These are phyloP conservation scores for Biscogniauxia marginata DNA, from an alignment of 2,329 filamentous ascomycete genomes.

Conservation along the genomic window DNA sequence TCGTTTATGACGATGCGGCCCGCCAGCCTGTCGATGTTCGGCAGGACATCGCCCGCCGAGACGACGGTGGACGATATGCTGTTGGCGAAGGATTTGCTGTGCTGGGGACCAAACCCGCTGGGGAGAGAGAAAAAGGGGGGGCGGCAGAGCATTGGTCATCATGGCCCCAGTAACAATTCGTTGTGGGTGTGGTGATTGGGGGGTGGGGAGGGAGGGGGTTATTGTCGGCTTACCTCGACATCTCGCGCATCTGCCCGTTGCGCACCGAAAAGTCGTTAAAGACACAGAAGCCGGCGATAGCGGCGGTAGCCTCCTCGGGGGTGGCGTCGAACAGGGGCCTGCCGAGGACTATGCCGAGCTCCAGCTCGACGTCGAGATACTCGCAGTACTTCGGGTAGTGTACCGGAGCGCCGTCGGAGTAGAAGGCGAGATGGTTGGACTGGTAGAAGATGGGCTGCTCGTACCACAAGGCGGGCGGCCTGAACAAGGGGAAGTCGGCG, in stretches of 20 bases:
- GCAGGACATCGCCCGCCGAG: conserved; percentile 23
- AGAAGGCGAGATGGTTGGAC: conserved; percentile 28
- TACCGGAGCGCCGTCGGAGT: conserved; percentile 22
- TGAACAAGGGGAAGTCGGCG: conserved; percentile 22
- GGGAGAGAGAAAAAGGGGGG: not conserved
- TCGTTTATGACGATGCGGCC: conserved; percentile 25
- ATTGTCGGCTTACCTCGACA: conserved; percentile 18
- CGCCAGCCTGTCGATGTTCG: conserved; percentile 14
- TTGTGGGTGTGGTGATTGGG: too few relatives aligned
- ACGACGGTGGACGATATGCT: conserved; percentile 25
- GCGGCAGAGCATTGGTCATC: not conserved
- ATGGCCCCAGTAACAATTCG: too few relatives aligned
- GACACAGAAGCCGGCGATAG: conserved; percentile 28
- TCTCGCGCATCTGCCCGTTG: conserved; percentile 26
- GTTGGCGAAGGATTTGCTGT: conserved; percentile 29
- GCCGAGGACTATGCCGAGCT: conserved; percentile 26
- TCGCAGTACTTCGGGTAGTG: conserved; percentile 19
- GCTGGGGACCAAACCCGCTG: conserved; percentile 28
- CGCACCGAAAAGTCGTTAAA: conserved; percentile 29
- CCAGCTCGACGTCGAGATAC: conserved; percentile 28
- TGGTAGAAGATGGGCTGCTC: conserved; percentile 28
- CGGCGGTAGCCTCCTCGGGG: conserved; percentile 23
- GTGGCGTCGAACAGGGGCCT: conserved; percentile 23
- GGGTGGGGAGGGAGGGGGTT: not conserved
- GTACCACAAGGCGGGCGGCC: conserved; percentile 23